Base-by-base conservation (phyloP, 1,284 basidiomycete species). In the Mycena citricolor region DNA sequence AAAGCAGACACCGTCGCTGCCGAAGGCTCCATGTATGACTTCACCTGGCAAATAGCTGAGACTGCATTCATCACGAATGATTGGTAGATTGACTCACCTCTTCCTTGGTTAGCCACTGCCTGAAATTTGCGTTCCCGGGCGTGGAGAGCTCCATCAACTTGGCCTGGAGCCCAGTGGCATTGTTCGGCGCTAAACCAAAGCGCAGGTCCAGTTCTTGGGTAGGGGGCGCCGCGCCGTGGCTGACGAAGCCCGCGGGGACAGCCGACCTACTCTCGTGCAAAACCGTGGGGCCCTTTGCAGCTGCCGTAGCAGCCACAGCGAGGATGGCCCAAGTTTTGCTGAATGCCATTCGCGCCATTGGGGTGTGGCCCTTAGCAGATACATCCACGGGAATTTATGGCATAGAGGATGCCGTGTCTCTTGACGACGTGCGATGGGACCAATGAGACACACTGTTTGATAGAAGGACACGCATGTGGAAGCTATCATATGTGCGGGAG, bases 61-160 rank as follows among this genome's bases (percentile, higher is more conserved):
- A 20, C n/a, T 12, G 10, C 20, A 40, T 7, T 8, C 13, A 14
- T 17, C 12, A 8, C 4, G 16, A 19, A 19, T 11, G 19, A 17
- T 19, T 2, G 17, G 23, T 4, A 13, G 28, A 62, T 48, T 49
- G 24, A 62, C 8, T 53, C 55, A 77, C 73, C 33, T 76, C 61
- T 24, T 70, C 65, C 37, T 65, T 65, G 16, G 67, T 65, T 12
- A 77, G 61, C 49, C 74, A 71, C 39, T 67, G 59, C 21, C 76
- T 71, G 51, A 76, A 77, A 60, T 61, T 61, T 23, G 56, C 46
- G 49, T 66, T 69, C 1, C 13, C 75, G 73, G 51, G 75, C 65
- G 49, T 70, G 70, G 43, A 76, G 64, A 51, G 67, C 63, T 50
- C 68, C 67, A 30, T 73, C 57, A 43, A 35, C 2, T 62, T 51